A percentile compares a stretch with the other conserved stretches of the same genome.
phyloP scores from a whole-genome alignment of 2,329 filamentous ascomycete species.

The Monilinia fructigena region DNA sequence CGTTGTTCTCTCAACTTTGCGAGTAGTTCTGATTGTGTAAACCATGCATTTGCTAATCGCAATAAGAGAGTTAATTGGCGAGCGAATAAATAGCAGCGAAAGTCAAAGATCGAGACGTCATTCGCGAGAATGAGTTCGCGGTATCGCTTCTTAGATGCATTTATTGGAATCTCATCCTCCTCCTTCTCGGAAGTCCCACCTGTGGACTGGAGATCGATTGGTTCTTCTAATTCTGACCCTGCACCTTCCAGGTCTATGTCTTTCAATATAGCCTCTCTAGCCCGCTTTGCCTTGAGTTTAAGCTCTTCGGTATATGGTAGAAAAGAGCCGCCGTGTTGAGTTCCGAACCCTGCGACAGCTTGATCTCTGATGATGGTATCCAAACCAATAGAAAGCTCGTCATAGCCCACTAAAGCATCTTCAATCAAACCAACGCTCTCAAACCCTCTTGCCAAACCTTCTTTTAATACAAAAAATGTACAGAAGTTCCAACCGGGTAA shows the following conservation, averaged over 20 bases:
- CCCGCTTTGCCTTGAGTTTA: constrained; percentile 55
- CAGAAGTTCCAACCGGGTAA: constrained; percentile 99
- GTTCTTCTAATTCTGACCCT: constrained; percentile 41
- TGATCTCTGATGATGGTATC: constrained; percentile 81
- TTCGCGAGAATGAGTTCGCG: constrained; percentile 89
- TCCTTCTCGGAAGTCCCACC: constrained; percentile 42
- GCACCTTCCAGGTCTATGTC: constrained; percentile 43
- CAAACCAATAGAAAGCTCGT: constrained; percentile 85
- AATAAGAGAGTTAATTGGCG: constrained; percentile 81
- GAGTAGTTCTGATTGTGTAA: constrained; percentile 60
- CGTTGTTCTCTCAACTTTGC: constrained; percentile 62
- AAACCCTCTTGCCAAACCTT: constrained; percentile 88
- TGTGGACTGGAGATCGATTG: constrained; percentile 53
- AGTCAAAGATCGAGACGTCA: constrained; percentile 95
- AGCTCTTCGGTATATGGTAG: constrained; percentile 72
- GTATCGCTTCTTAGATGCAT: constrained; percentile 73
- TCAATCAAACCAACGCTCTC: constrained; percentile 95
- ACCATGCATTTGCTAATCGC: constrained; percentile 73
- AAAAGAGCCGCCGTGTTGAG: constrained; percentile 70
- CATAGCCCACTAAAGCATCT: constrained; percentile 90
- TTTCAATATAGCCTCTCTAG: constrained; percentile 46
- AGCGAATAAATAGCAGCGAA: constrained; percentile 89
- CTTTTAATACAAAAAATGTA: constrained; percentile 97
- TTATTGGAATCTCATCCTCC: constrained; percentile 59
- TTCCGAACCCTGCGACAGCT: constrained; percentile 54